Conservation (phyloP, 1,139 yeast species). For the Kodamaea fungicola region DNA sequence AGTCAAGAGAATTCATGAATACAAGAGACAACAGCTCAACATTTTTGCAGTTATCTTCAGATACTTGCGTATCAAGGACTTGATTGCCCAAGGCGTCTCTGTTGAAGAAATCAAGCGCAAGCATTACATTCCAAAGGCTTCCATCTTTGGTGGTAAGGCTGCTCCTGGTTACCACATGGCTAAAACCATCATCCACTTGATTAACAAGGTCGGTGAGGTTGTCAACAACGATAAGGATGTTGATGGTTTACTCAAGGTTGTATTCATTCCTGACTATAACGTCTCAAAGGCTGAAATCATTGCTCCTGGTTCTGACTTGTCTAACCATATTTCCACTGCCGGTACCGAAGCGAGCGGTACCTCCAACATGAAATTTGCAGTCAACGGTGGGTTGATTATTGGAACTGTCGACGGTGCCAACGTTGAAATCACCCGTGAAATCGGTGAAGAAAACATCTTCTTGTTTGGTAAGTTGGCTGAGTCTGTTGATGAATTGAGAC, state of each 20-base stretch:
- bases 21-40: conserved; percentile 92
- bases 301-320: conserved; percentile 84
- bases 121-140: conserved; percentile 71
- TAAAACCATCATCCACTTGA: conserved; percentile 79
- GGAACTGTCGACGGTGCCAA: conserved; percentile 98
- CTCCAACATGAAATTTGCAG: conserved; percentile 91
- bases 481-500: conserved; percentile 81
- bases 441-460: conserved; percentile 90
- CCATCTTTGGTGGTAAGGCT: conserved; percentile 89
- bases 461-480: conserved; percentile 89
- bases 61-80: conserved; percentile 69
- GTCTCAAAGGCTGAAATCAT: conserved; percentile 93
- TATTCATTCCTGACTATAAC: conserved; percentile 86
- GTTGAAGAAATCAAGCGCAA: conserved; percentile 57
- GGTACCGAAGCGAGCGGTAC: conserved; percentile 98
- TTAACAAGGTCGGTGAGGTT: conserved; percentile 77
- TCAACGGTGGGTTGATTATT: conserved; percentile 89
- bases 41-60: conserved; percentile 86
- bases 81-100: conserved; percentile 45
- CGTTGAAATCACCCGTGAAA: conserved; percentile 90
- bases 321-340: conserved; percentile 96
- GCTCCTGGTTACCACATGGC: conserved; percentile 98
- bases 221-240: conserved; percentile 75
- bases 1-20: conserved; percentile 93
- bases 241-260: conserved; percentile 76